phyloP scores from a whole-genome alignment of 2,329 filamentous ascomycete genomes.

The Xylariales sp. region DNA sequence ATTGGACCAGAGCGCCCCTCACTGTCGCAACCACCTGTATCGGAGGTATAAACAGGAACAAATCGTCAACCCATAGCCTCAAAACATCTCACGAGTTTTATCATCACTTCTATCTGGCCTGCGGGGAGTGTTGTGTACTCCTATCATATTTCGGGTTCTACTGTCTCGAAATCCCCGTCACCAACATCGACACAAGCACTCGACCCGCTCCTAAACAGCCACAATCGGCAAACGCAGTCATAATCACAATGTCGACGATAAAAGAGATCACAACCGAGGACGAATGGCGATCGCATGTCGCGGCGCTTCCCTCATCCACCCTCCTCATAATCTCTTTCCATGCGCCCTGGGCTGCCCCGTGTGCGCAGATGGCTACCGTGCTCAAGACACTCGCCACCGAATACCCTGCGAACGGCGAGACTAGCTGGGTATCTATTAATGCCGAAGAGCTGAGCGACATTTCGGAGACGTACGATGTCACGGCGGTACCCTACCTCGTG shows the following conservation, averaged over 20 bases:
- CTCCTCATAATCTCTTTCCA: constrained; percentile 93
- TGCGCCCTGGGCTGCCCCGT: constrained; percentile 95
- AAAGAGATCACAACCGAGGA: constrained; percentile 79
- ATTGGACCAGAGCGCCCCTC: constrained; percentile 42
- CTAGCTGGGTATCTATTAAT: constrained; percentile 90
- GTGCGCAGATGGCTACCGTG: constrained; percentile 91
- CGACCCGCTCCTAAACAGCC: neutral
- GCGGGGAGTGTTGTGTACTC: too few species aligned
- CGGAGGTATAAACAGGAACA: constrained; percentile 23
- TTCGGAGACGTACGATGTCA: constrained; percentile 92
- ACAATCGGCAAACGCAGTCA: neutral
- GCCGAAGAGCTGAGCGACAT: constrained; percentile 94
- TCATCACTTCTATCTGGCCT: neutral
- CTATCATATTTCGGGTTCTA: neutral
- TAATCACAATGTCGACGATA: constrained; percentile 74
- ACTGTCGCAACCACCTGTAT: constrained; percentile 35
- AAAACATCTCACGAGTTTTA: neutral
- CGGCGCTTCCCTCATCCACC: constrained; percentile 73
- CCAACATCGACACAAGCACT: neutral
- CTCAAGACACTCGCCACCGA: constrained; percentile 86
- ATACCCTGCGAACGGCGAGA: constrained; percentile 75
- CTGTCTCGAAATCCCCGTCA: neutral
- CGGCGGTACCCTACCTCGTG: constrained; percentile 91
- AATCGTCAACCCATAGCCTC: neutral
- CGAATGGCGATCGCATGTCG: constrained; percentile 77